Base-by-base conservation (phyloP, 208 protist genomes). In the Endotrypanum monterogeii region DNA sequence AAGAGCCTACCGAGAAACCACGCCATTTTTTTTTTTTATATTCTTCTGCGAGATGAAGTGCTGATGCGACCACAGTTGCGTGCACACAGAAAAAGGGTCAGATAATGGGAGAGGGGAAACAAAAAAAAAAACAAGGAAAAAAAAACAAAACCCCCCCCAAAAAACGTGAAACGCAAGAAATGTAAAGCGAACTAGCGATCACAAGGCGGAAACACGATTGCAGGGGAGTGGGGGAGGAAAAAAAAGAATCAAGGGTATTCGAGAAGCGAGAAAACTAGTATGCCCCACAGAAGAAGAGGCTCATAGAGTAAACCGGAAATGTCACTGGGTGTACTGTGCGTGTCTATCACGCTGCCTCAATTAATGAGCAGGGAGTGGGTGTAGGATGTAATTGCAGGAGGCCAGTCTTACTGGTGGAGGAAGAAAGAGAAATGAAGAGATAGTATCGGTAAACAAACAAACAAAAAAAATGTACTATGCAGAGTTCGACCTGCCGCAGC, bases 1-100 rank as follows among this genome's bases (percentile, higher is more conserved):
- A 82, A 80, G 65, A 83, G 56, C 2, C 60, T 73, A 8, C 69
- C 58, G 20, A 76, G 56, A 16, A 61, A 14, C 30, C 18, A 57
- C 37, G 71, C 12, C 71, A 77, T 82, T 37, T 6, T 8, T 9
- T 46, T 46, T 46, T 46, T 46, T 46, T 46, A n/a, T n/a, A n/a
- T 46, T 46, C 9, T 23, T 5, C 28, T 41, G 37, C 35, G 23
- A 23, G 2, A 37, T 11, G 18, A 46, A 35, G 58, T 48, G 58
- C 12, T 23, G 58, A 3, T 28, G 58, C 58, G 3, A 18, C 58
- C 9, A 30, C 32, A 11, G n/a, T 48, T 25, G 9, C 18, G 58
- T 37, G 25, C 58, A 48, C 23, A 0, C 18, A 46, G 16, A 25
- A 8, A 1, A 46, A 46, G 25, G 9, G 25, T 46, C 39, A 9